Conservation (phyloP, 257 asterid genomes). For the Linderniella brevidens region DNA sequence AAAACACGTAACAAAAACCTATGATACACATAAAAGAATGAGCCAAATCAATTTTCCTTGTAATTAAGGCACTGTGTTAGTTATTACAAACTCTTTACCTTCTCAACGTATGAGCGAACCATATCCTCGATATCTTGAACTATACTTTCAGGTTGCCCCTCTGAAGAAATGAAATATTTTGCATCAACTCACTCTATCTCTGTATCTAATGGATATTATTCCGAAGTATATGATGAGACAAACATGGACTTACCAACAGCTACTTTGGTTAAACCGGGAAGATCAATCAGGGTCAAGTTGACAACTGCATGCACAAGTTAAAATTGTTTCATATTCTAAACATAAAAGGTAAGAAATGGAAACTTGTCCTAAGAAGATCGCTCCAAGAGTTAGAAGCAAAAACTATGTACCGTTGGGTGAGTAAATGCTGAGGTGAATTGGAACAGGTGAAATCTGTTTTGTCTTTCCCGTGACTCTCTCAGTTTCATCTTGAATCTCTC, state of each 20-base stretch:
- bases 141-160: constrained; percentile 81
- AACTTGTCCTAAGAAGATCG: background rate
- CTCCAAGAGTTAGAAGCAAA: background rate
- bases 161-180: constrained; percentile 25
- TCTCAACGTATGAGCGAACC: constrained; percentile 79
- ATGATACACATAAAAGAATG: background rate
- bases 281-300: constrained; percentile 76
- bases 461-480: constrained; percentile 80
- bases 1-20: background rate
- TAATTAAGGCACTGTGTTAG: background rate
- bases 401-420: constrained; percentile 57
- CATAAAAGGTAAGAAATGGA: constrained; percentile 1
- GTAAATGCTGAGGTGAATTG: constrained; percentile 84
- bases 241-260: constrained; percentile 61
- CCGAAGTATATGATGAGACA: constrained; percentile 1
- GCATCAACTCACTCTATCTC: constrained; percentile 7
- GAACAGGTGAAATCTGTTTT: constrained; percentile 77
- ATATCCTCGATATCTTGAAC: constrained; percentile 79
- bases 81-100: constrained; percentile 41
- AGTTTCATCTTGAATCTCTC: constrained; percentile 84
- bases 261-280: constrained; percentile 90
- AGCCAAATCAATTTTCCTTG: background rate
- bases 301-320: constrained; percentile 45
- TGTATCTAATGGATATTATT: constrained; percentile 2
- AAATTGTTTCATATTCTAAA: constrained; percentile 4